phyloP scores from a whole-genome alignment of 805 yeast species.

The Wickerhamiella brachini region DNA sequence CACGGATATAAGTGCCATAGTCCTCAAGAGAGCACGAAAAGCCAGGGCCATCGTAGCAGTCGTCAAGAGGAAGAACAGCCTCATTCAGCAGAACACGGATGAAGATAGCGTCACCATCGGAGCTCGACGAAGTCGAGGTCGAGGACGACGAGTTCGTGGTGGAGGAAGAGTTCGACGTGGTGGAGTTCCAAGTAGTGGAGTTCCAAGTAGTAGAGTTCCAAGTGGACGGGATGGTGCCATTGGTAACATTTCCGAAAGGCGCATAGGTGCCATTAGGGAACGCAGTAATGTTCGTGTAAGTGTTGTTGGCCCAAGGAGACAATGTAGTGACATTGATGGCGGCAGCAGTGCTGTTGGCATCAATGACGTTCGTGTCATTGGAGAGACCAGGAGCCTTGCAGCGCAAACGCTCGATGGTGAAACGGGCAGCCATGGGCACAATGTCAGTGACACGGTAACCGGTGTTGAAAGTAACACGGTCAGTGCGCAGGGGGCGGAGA shows the following conservation, averaged over 20 bases:
- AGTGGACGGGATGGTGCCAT: not conserved
- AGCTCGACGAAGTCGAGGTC: constrained; percentile 6
- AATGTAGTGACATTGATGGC: constrained; percentile 1
- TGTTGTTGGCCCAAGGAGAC: not conserved
- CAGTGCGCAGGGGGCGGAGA: not conserved
- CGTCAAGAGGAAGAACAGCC: constrained; percentile 38
- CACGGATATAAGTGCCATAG: constrained; percentile 11
- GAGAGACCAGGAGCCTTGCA: constrained; percentile 22
- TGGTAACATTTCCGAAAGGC: constrained; percentile 3
- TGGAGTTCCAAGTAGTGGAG: constrained; percentile 1
- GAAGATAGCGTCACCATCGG: constrained; percentile 19
- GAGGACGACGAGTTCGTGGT: constrained; percentile 2
- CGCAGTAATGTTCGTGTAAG: constrained; percentile 6
- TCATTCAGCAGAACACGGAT: constrained; percentile 41
- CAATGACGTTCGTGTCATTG: constrained; percentile 2
- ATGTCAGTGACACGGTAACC: constrained; percentile 33
- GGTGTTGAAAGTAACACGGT: constrained; percentile 29
- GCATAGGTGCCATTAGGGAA: constrained; percentile 5
- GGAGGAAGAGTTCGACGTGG: constrained; percentile 2
- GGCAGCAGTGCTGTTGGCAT: constrained; percentile 4
- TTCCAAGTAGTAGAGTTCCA: not conserved
- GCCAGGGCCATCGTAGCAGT: constrained; percentile 42
- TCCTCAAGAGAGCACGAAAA: constrained; percentile 31
- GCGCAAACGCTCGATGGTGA: constrained; percentile 35
- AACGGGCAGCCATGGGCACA: constrained; percentile 43